Conservation (phyloP, 345 rosid genomes). For the Eucalyptus polybractea region DNA sequence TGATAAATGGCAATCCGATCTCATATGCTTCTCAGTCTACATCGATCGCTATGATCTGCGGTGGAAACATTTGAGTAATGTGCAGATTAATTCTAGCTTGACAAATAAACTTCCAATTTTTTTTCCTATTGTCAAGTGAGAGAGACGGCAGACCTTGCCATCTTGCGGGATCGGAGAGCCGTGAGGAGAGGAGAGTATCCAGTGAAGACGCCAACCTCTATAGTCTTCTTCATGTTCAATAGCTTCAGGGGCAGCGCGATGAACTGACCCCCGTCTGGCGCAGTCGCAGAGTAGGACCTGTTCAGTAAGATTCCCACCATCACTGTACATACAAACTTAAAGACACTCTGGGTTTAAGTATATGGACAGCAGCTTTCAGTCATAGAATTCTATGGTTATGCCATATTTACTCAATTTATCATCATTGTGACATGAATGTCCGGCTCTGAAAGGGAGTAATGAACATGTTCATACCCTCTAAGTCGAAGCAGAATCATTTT, state of each 20-base stretch:
- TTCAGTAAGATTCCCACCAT: not conserved
- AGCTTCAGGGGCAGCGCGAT: too few species aligned
- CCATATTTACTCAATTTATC: not conserved
- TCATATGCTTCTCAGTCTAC: slow-evolving; percentile 15
- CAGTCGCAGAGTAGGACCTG: not conserved
- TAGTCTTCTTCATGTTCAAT: too few species aligned
- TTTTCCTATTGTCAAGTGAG: not conserved
- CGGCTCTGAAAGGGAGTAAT: not conserved
- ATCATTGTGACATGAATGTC: not conserved
- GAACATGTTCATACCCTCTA: not conserved
- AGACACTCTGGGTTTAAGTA: not conserved
- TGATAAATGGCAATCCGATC: slow-evolving; percentile 19
- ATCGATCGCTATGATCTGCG: slow-evolving; percentile 5
- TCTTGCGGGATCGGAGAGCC: slow-evolving; percentile 43
- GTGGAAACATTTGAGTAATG: not conserved
- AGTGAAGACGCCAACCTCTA: too few species aligned
- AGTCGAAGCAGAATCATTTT: not conserved
- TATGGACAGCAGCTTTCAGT: not conserved
- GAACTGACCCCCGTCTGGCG: too few species aligned
- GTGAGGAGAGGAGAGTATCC: too few species aligned
- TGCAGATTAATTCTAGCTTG: not conserved
- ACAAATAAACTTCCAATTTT: not conserved
- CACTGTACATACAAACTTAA: not conserved
- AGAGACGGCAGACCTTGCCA: slow-evolving; percentile 16
- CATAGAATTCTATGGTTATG: not conserved